A percentile compares a stretch with the other conserved stretches of the same genome.
These are phyloP conservation scores for Mucor piriformis DNA, from an alignment of 371 early-diverging fungal species.

Conservation along the genomic window DNA sequence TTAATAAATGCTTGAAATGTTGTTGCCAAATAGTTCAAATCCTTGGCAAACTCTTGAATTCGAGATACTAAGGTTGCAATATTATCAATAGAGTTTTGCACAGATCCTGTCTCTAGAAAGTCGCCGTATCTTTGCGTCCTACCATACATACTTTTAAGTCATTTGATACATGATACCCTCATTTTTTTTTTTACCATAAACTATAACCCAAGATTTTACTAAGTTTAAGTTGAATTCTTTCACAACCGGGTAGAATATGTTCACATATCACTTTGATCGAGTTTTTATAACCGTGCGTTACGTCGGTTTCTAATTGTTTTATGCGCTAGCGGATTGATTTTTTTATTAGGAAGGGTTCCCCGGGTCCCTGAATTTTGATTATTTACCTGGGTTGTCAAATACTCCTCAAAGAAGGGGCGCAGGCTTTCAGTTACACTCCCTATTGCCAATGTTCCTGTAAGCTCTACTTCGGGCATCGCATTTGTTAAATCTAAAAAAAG, in stretches of 20 bases:
- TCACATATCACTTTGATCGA: constrained; percentile 9
- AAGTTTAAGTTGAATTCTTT: constrained; percentile 21
- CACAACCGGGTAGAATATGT: constrained; percentile 23
- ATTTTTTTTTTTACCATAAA: constrained; percentile 15
- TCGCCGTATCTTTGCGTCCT: constrained; percentile 27
- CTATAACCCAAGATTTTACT: constrained; percentile 23
- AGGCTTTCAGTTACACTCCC: constrained; percentile 13
- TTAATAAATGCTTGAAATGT: constrained; percentile 21
- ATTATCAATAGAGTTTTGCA: constrained; percentile 12
- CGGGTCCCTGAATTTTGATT: background rate
- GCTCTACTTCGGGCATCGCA: constrained; percentile 29
- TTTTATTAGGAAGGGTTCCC: background rate
- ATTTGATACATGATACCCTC: background rate
- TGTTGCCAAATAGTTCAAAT: constrained; percentile 1
- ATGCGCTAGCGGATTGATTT: constrained; percentile 6
- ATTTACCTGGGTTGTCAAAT: constrained; percentile 22
- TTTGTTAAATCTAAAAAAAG: constrained; percentile 2
- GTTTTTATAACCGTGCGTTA: constrained; percentile 8
- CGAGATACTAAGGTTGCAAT: constrained; percentile 3
- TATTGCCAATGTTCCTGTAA: constrained; percentile 21
- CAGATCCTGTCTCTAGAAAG: constrained; percentile 9
- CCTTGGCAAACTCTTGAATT: background rate
- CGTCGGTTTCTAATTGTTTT: constrained; percentile 23
- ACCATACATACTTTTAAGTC: background rate
- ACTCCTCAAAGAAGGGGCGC: constrained; percentile 16